These are phyloP conservation scores for Tylopilus felleus DNA, from an alignment of 768 basidiomycete species.

Conservation along the genomic window DNA sequence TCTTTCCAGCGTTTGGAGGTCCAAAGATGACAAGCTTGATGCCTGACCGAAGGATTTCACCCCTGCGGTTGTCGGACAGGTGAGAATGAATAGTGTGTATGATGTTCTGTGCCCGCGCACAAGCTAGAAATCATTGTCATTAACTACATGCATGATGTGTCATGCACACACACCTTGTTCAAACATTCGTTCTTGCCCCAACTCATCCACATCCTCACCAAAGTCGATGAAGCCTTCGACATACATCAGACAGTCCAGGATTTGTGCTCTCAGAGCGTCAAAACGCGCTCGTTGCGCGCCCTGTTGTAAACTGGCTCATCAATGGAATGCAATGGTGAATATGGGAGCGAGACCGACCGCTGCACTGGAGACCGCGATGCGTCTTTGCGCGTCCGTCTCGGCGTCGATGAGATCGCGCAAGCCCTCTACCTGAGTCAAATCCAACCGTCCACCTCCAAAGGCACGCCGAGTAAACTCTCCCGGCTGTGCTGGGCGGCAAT, in stretches of 20 bases:
- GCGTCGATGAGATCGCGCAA: conserved; percentile 84
- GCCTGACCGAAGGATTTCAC: conserved; percentile 81
- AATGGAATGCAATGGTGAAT: not conserved
- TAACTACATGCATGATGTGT: not conserved
- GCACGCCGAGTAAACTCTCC: conserved; percentile 90
- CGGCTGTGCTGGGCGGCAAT: conserved; percentile 73
- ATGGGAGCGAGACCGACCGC: conserved; percentile 45
- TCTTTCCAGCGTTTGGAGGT: conserved; percentile 94
- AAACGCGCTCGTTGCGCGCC: conserved; percentile 60
- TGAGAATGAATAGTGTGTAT: conserved; percentile 50
- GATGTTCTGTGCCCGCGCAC: conserved; percentile 46
- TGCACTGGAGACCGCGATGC: conserved; percentile 64
- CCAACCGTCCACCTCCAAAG: conserved; percentile 74
- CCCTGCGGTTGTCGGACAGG: conserved; percentile 67
- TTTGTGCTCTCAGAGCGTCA: conserved; percentile 58
- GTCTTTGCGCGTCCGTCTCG: conserved; percentile 80
- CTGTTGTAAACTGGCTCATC: conserved; percentile 36
- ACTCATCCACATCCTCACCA: conserved; percentile 80
- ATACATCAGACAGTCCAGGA: conserved; percentile 71
- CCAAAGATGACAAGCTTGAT: conserved; percentile 86
- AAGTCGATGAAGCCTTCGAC: conserved; percentile 92
- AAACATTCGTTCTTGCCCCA: conserved; percentile 73
- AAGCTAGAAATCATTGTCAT: conserved; percentile 40
- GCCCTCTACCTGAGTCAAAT: conserved; percentile 87
- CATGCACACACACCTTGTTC: conserved; percentile 51